A percentile compares a stretch with the other conserved stretches of the same genome.
phyloP scores from a whole-genome alignment of 169 alveolate genomes.

The Neospora caninum region DNA sequence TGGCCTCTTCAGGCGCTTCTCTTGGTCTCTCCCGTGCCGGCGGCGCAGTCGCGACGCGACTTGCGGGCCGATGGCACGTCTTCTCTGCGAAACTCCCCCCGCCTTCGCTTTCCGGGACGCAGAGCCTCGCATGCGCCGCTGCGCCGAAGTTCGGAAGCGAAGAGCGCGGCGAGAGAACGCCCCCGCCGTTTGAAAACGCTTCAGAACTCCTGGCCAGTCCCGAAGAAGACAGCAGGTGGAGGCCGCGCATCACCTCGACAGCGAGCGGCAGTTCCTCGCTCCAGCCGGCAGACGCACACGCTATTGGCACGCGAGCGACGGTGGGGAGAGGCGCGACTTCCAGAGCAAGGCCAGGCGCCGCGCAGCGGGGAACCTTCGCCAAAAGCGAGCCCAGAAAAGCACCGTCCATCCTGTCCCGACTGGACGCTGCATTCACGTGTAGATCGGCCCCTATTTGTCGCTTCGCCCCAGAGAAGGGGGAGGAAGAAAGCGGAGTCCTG shows the following conservation, averaged over 20 bases:
- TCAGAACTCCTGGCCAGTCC: too few relatives aligned
- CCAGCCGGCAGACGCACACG: neutral
- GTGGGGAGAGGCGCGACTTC: slow-evolving; percentile 8
- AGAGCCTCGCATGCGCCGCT: too few relatives aligned
- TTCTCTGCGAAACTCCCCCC: too few relatives aligned
- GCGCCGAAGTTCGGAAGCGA: too few relatives aligned
- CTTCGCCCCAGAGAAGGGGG: neutral
- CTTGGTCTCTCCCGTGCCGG: too few relatives aligned
- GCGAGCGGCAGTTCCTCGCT: neutral
- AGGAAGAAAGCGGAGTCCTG: neutral
- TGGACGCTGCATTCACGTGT: neutral
- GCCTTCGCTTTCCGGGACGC: too few relatives aligned
- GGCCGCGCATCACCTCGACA: neutral
- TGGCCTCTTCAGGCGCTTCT: too few relatives aligned
- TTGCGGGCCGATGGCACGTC: too few relatives aligned
- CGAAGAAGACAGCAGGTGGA: neutral
- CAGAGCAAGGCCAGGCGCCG: neutral
- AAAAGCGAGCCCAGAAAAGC: neutral
- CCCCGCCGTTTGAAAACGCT: too few relatives aligned
- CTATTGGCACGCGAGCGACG: neutral
- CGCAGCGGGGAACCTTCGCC: neutral
- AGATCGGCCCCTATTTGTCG: neutral
- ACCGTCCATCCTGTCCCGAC: neutral
- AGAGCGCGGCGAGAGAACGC: too few relatives aligned
- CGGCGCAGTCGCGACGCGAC: too few relatives aligned